phyloP scores from a whole-genome alignment of 2,329 filamentous ascomycete species.

The Alternaria sp. region DNA sequence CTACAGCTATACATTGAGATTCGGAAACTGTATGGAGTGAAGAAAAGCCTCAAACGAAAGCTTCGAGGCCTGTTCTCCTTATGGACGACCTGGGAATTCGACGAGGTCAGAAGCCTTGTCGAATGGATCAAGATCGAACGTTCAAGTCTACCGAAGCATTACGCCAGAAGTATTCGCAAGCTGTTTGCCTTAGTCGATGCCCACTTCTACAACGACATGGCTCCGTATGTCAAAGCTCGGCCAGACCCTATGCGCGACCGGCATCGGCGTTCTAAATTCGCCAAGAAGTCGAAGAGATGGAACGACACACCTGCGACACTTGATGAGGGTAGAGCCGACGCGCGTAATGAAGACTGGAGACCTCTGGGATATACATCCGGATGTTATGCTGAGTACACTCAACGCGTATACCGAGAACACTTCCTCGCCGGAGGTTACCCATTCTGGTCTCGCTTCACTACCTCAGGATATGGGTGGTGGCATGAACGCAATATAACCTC shows the following conservation, averaged over 20 bases:
- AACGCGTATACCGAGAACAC: slow-evolving; percentile 2
- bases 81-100: slow-evolving; percentile 6
- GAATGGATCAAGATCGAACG: slow-evolving; percentile 11
- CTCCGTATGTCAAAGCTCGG: background rate
- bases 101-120: slow-evolving; percentile 7
- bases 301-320: background rate
- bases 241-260: background rate
- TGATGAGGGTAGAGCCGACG: slow-evolving; percentile 1
- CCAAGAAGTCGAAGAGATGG: slow-evolving; percentile 2
- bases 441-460: background rate
- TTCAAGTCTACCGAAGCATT: background rate
- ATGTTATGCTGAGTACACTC: background rate
- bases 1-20: background rate
- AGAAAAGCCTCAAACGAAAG: background rate
- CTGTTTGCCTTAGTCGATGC: background rate
- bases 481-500: background rate
- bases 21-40: background rate
- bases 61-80: background rate
- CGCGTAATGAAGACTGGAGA: background rate
- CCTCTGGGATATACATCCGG: background rate
- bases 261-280: background rate
- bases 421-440: slow-evolving; percentile 1
- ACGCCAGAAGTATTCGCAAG: background rate
- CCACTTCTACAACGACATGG: slow-evolving; percentile 3
- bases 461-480: background rate